Base-by-base conservation (phyloP, 257 asterid species). In the Nicotiana noctiflora region DNA sequence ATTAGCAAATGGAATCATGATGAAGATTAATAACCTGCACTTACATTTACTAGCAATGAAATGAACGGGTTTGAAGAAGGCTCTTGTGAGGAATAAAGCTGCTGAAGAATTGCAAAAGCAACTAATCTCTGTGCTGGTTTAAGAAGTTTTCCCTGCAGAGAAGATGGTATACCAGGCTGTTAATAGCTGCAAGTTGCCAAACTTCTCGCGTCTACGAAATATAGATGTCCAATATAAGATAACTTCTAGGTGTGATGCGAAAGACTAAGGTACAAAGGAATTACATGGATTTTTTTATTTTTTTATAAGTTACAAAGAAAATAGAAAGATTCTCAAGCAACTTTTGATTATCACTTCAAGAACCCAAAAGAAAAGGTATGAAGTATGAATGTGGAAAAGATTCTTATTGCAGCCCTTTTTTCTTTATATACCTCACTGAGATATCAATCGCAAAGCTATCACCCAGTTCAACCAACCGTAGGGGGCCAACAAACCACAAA, bases 1-100 rank as follows among this genome's bases (percentile, higher is more conserved):
- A 32, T 21, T 23, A 70, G 21, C 77, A 70, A 72, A 44, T 23
- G 13, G 77, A 44, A 46, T 21, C 78, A 72, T 72, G 25, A 46
- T 23, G 40, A 46, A 46, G 37, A 72, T 46, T 46, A 23, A 46
- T 44, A 72, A 72, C 34, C 21, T 15, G 60, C 78, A 83, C 95
- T 90, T 89, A 95, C 99, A 84, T 91, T 86, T 10, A 95, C 90
- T 82, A 95, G 97, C 89, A 82, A 86, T 25, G 93, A 84, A 74
- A 90, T 81, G 86, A 91, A 93, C 21, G 99, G 97, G 81, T 91
- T 95, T 60, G 90, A 89, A 14, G 94, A 90, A 77, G 97, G 94
- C 76, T 76, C 91, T 65, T 90, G 96, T 11, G 93, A 89, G 34
- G 95, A 89, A 85, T 94, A 93, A 18, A 90, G 91, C 82, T 92